These are phyloP conservation scores for Nelumbo lutea DNA, from an alignment of 164 flowering plant species.

Conservation along the genomic window DNA sequence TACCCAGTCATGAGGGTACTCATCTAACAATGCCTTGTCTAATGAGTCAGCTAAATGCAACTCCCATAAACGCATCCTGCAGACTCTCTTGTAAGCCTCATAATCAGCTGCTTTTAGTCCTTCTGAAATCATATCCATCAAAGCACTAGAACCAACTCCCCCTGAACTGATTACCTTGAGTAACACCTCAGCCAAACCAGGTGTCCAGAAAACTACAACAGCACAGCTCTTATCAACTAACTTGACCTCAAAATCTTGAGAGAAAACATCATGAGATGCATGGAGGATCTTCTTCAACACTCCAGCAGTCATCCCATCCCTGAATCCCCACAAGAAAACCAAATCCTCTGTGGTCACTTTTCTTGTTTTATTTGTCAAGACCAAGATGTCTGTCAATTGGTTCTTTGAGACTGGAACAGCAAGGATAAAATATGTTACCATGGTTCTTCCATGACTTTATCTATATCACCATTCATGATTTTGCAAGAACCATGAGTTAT, in stretches of 20 bases:
- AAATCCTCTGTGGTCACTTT: conserved; percentile 42
- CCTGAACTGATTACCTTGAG: conserved; percentile 38
- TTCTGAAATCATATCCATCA: conserved; percentile 17
- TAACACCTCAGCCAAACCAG: conserved; percentile 40
- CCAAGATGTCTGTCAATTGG: conserved; percentile 26
- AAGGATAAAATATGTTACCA: conserved; percentile 37
- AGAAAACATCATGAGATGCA: conserved; percentile 44
- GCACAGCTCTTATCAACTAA: conserved; percentile 71
- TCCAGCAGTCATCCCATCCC: conserved; percentile 37
- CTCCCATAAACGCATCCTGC: too few species aligned
- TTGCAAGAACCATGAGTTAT: conserved; percentile 16
- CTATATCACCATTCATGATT: background rate
- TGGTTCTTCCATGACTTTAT: conserved; percentile 24
- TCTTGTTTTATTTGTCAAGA: conserved; percentile 33
- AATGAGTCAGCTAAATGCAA: too few species aligned
- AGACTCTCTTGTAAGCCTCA: too few species aligned
- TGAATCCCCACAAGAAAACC: conserved; percentile 80
- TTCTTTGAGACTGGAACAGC: conserved; percentile 23
- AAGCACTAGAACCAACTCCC: conserved; percentile 22
- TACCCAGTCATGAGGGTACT: conserved; percentile 13
- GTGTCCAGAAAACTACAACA: conserved; percentile 49
- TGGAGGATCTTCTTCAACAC: conserved; percentile 39
- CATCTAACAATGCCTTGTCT: background rate
- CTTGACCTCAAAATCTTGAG: conserved; percentile 61
- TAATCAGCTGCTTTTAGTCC: too few species aligned